A percentile compares a stretch with the other conserved stretches of the same genome.
These are phyloP conservation scores for Lactuca saligna DNA, from an alignment of 129 eudicot genomes.

Conservation along the genomic window DNA sequence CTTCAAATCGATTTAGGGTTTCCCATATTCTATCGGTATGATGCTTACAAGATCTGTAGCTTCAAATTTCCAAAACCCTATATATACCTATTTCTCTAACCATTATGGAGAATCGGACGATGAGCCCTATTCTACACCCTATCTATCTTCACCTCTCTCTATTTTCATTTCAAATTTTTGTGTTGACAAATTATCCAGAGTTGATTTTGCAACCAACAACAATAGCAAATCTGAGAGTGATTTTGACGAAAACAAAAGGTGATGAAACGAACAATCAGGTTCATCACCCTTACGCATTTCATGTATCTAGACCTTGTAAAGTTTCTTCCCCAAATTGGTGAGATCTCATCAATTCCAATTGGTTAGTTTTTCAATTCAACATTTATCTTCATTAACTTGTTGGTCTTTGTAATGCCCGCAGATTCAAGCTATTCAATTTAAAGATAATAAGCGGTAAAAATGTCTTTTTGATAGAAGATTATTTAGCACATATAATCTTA, in stretches of 20 bases:
- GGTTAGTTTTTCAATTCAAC: constrained; percentile 39
- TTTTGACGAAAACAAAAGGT: constrained; percentile 9
- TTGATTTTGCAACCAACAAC: background rate
- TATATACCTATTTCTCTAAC: too few relatives aligned
- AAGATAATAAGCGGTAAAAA: too few relatives aligned
- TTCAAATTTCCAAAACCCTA: too few relatives aligned
- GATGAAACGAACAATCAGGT: constrained; percentile 17
- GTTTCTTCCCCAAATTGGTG: constrained; percentile 86
- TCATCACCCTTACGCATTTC: constrained; percentile 81
- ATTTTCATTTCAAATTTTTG: background rate
- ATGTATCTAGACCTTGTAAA: constrained; percentile 92
- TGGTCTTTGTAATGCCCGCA: background rate
- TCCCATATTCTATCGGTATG: too few relatives aligned
- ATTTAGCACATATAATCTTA: too few relatives aligned
- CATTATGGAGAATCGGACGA: too few relatives aligned
- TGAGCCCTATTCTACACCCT: background rate
- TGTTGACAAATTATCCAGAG: background rate
- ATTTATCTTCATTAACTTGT: background rate
- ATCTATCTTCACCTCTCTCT: background rate
- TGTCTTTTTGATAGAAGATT: too few relatives aligned
- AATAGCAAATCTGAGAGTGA: constrained; percentile 24
- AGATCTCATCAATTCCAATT: constrained; percentile 74
- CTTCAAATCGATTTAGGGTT: too few relatives aligned
- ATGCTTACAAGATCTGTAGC: too few relatives aligned
- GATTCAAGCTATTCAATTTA: too few relatives aligned